Percentiles rank a stretch among this genome's conserved stretches.
Evolutionary conservation across 2,329 filamentous ascomycete genomes (phyloP).

Genomic region (Ophiostoma himal-ulmi): DNA sequence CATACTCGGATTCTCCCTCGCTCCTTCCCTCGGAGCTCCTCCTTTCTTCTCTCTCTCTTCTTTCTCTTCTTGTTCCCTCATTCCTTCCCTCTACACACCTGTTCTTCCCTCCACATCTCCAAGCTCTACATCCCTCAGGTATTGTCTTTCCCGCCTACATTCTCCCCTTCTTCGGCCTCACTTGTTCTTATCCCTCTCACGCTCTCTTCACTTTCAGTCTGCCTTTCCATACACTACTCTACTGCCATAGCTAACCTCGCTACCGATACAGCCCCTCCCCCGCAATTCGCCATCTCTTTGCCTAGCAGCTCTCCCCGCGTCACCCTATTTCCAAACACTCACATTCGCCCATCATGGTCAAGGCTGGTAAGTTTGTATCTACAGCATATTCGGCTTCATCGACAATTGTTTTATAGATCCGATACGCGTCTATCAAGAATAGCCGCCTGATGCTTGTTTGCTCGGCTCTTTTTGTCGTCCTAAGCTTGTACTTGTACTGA

Average conservation of each 20-base stretch:
- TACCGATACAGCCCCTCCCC: slow-evolving; percentile 28
- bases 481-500: background rate
- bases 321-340: slow-evolving; percentile 8
- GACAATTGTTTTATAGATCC: background rate
- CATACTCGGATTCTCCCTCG: slow-evolving; percentile 11
- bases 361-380: slow-evolving; percentile 32
- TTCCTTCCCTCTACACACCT: background rate
- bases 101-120: slow-evolving; percentile 12
- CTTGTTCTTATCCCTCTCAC: background rate
- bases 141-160: slow-evolving; percentile 19
- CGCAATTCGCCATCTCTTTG: slow-evolving; percentile 22
- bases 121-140: slow-evolving; percentile 11
- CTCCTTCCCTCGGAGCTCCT: slow-evolving; percentile 10
- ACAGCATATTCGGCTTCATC: background rate
- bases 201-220: background rate
- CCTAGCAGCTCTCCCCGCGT: slow-evolving; percentile 24
- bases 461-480: background rate
- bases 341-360: slow-evolving; percentile 35
- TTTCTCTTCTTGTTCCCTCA: background rate
- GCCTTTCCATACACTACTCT: background rate
- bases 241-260: slow-evolving; percentile 13
- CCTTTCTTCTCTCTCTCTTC: background rate
- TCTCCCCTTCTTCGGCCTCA: slow-evolving; percentile 11
- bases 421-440: background rate
- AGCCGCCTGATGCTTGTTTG: background rate